phyloP scores from a whole-genome alignment of 2,329 filamentous ascomycete genomes.

The Fusarium drepaniforme region DNA sequence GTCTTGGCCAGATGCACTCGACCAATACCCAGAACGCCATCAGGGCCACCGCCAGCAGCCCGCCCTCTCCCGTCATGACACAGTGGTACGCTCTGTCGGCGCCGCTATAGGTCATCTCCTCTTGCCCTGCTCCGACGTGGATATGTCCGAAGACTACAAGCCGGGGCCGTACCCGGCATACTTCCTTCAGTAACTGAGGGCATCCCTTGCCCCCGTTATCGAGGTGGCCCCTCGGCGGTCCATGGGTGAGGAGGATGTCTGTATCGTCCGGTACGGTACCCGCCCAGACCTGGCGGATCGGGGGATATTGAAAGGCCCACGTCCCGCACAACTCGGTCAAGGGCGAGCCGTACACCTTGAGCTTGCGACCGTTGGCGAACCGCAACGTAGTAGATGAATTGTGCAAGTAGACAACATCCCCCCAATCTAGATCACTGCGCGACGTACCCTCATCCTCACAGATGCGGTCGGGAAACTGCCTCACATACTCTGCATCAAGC shows the following conservation, averaged over 20 bases:
- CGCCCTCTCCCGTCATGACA: background rate
- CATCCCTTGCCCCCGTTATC: constrained; percentile 51
- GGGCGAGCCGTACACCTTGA: constrained; percentile 52
- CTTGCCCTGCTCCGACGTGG: constrained; percentile 39
- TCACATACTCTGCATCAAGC: constrained; percentile 14
- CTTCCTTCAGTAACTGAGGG: constrained; percentile 44
- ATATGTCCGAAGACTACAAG: constrained; percentile 55
- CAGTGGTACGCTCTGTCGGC: background rate
- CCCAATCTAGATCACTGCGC: constrained; percentile 45
- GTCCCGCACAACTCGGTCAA: constrained; percentile 47
- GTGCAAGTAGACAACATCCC: constrained; percentile 50
- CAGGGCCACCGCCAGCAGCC: background rate
- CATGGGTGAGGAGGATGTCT: constrained; percentile 55
- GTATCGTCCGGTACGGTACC: constrained; percentile 37
- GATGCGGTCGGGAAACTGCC: background rate
- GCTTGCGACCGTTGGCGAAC: constrained; percentile 40
- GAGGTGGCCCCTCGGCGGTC: constrained; percentile 50
- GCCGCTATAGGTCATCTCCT: constrained; percentile 4
- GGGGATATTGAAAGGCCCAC: constrained; percentile 57
- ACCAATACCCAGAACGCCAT: constrained; percentile 4
- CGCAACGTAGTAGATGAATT: constrained; percentile 41
- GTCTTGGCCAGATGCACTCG: background rate
- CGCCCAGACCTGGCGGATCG: constrained; percentile 12
- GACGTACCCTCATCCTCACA: background rate
- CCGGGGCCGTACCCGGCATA: constrained; percentile 47